Evolutionary conservation across 2,329 filamentous ascomycete genomes (phyloP).

Genomic region (Colletotrichum brevisporum): DNA sequence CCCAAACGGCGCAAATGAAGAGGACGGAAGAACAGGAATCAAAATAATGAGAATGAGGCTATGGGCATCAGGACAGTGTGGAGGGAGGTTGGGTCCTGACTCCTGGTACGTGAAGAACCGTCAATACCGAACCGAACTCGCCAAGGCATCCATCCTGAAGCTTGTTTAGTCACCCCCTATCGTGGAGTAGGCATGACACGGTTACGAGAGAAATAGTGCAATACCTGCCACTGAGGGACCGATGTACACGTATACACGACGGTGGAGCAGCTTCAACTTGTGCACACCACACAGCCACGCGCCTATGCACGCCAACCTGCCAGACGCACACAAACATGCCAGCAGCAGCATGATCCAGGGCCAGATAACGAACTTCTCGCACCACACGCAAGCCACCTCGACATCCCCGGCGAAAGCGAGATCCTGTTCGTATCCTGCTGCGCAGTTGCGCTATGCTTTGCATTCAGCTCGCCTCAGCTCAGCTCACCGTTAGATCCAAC

Average conservation of each 20-base stretch:
- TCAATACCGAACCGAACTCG: neutral
- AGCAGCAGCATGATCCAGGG: neutral
- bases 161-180: conserved; percentile 35
- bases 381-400: neutral
- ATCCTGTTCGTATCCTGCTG: neutral
- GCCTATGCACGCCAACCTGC: conserved; percentile 5
- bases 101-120: neutral
- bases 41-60: neutral
- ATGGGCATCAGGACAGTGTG: neutral
- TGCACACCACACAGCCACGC: neutral
- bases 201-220: conserved; percentile 32
- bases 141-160: conserved; percentile 21
- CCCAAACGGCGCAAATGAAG: conserved; percentile 16
- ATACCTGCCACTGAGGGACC: neutral
- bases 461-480: neutral
- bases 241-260: conserved; percentile 11
- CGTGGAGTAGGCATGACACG: conserved; percentile 28
- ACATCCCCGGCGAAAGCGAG: no score
- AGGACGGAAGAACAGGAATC: neutral
- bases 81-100: neutral
- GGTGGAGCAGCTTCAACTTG: no score
- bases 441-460: conserved; percentile 6
- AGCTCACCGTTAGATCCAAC: no score
- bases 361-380: neutral
- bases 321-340: neutral